These are phyloP conservation scores for Alternaria triticina DNA, from an alignment of 2,329 filamentous ascomycete species.

Conservation along the genomic window DNA sequence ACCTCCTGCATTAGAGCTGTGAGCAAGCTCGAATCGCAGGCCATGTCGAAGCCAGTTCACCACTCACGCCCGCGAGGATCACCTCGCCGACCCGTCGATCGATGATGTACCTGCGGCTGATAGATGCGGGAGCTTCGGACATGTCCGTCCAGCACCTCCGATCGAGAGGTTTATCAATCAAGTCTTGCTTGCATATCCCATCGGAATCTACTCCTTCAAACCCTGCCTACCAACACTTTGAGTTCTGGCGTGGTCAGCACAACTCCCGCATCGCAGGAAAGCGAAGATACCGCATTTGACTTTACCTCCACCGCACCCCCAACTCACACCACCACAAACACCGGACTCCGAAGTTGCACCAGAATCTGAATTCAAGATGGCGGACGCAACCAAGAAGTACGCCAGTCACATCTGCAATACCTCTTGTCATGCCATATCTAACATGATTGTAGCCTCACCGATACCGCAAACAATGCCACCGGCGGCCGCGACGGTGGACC, in stretches of 20 bases:
- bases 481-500: conserved; percentile 13
- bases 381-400: conserved; percentile 16
- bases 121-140: background rate
- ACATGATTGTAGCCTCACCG: conserved; percentile 1
- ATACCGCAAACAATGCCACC: conserved; percentile 10
- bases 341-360: conserved; percentile 1
- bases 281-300: conserved; percentile 2
- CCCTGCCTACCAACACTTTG: background rate
- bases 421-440: background rate
- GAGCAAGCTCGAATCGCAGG: conserved; percentile 6
- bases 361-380: conserved; percentile 7
- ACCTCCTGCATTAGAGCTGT: conserved; percentile 8
- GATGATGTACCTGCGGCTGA: conserved; percentile 13
- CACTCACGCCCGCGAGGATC: background rate
- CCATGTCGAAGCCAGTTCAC: background rate
- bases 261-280: conserved; percentile 14
- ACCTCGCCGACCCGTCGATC: conserved; percentile 17
- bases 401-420: background rate
- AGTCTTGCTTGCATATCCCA: background rate
- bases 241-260: conserved; percentile 19
- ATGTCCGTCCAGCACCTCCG: background rate
- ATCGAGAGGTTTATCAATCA: conserved; percentile 1
- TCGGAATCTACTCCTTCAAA: background rate
- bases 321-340: conserved; percentile 1
- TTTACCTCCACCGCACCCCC: conserved; percentile 2